phyloP scores from a whole-genome alignment of 106 monocot genomes.

The Ottelia alismoides region DNA sequence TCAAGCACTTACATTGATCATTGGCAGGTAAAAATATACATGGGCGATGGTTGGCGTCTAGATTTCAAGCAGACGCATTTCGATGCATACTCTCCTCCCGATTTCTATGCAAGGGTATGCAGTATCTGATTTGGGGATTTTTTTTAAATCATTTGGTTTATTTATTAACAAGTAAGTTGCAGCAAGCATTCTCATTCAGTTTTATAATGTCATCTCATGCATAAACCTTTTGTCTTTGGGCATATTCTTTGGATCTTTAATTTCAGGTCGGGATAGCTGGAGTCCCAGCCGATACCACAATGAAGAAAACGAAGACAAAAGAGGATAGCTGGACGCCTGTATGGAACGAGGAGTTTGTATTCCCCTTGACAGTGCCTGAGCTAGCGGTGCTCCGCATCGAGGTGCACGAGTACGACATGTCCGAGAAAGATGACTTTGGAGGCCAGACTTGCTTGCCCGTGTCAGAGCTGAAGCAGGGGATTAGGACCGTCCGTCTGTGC shows the following conservation, averaged over 20 bases:
- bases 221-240: too few relatives aligned
- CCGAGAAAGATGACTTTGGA: conserved; percentile 46
- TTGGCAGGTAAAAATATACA: conserved; percentile 39
- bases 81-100: conserved; percentile 49
- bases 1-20: too few relatives aligned
- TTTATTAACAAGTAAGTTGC: too few relatives aligned
- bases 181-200: too few relatives aligned
- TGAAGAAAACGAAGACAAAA: conserved; percentile 46
- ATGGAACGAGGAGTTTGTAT: conserved; percentile 43
- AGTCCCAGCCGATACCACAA: conserved; percentile 23
- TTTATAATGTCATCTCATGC: too few relatives aligned
- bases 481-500: conserved; percentile 30
- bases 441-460: conserved; percentile 47
- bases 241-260: too few relatives aligned
- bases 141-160: too few relatives aligned
- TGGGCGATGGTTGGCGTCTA: conserved; percentile 55
- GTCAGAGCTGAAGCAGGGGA: conserved; percentile 33
- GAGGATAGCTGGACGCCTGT: conserved; percentile 38
- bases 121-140: too few relatives aligned
- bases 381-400: conserved; percentile 40
- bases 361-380: conserved; percentile 34
- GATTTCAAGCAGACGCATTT: conserved; percentile 42
- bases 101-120: conserved; percentile 56
- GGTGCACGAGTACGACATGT: conserved; percentile 42
- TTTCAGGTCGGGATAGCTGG: conserved; percentile 62